Percentiles rank a stretch among this genome's conserved stretches.
Evolutionary conservation across 2,329 filamentous ascomycete genomes (phyloP).

Genomic region (Sclerotinia sclerotiorum): DNA sequence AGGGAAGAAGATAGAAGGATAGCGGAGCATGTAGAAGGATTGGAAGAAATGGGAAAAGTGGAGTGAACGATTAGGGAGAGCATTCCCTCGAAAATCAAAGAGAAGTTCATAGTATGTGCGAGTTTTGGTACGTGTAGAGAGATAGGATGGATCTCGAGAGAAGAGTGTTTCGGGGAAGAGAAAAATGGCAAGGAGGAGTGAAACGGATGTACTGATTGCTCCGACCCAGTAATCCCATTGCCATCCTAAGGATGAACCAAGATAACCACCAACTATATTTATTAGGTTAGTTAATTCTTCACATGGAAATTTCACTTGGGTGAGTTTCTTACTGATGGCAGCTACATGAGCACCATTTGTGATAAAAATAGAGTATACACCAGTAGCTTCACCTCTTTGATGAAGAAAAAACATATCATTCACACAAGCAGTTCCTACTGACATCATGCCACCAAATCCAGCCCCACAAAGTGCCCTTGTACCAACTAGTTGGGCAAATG

Average conservation of each 20-base stretch:
- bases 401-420: slow-evolving; percentile 40
- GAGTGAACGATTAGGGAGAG: slow-evolving; percentile 35
- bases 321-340: slow-evolving; percentile 31
- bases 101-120: slow-evolving; percentile 36
- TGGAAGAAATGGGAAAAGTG: slow-evolving; percentile 35
- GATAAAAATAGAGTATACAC: slow-evolving; percentile 38
- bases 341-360: slow-evolving; percentile 39
- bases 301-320: not conserved
- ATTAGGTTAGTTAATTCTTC: not conserved
- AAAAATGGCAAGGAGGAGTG: slow-evolving; percentile 36
- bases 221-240: slow-evolving; percentile 40
- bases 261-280: slow-evolving; percentile 35
- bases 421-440: slow-evolving; percentile 37
- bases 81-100: slow-evolving; percentile 33
- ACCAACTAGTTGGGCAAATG: slow-evolving; percentile 33
- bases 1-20: slow-evolving; percentile 35
- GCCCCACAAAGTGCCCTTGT: slow-evolving; percentile 36
- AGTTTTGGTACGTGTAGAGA: slow-evolving; percentile 30
- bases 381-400: slow-evolving; percentile 38
- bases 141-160: slow-evolving; percentile 34
- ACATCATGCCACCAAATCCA: slow-evolving; percentile 40
- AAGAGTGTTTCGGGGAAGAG: slow-evolving; percentile 40
- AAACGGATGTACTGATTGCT: slow-evolving; percentile 32
- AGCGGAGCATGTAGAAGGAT: slow-evolving; percentile 37
- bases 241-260: slow-evolving; percentile 37